A percentile compares a stretch with the other conserved stretches of the same genome.
Conservation (phyloP, 1,139 yeast species). For the Blastobotrys malaysiensis region DNA sequence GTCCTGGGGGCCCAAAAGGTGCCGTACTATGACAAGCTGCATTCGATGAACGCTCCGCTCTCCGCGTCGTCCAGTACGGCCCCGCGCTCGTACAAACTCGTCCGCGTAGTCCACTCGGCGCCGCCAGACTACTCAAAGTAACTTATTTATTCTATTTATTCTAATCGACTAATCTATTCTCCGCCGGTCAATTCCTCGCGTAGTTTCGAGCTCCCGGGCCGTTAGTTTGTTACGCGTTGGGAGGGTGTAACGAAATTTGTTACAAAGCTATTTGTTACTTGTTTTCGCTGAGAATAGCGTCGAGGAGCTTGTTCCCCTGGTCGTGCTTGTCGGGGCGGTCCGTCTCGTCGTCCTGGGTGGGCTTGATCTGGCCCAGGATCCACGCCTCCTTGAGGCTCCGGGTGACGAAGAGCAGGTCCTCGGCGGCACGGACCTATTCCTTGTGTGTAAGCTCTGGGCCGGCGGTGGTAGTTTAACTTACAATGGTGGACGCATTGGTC, state of each 20-base stretch:
- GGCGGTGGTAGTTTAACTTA: slow-evolving; percentile 10
- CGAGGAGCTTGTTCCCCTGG: slow-evolving; percentile 22
- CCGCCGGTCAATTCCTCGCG: slow-evolving; percentile 8
- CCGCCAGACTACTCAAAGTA: neutral
- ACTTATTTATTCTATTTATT: neutral
- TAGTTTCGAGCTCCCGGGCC: too few species aligned
- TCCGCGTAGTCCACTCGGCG: neutral
- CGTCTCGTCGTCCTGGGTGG: slow-evolving; percentile 18
- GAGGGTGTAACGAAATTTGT: too few species aligned
- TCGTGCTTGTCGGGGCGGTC: slow-evolving; percentile 12
- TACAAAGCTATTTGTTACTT: neutral
- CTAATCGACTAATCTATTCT: neutral
- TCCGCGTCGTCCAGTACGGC: neutral
- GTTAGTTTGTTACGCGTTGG: too few species aligned
- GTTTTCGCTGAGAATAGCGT: slow-evolving; percentile 21
- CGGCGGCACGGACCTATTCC: slow-evolving; percentile 32
- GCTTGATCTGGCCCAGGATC: slow-evolving; percentile 38
- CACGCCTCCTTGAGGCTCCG: slow-evolving; percentile 39
- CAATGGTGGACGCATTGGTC: slow-evolving; percentile 31
- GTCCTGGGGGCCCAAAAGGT: neutral
- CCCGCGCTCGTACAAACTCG: neutral
- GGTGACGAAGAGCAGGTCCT: slow-evolving; percentile 37
- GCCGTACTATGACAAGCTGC: neutral
- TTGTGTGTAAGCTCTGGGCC: neutral
- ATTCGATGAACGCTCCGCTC: neutral